Base-by-base conservation (phyloP, 2,329 filamentous ascomycete genomes). In the Grosmannia huntii region DNA sequence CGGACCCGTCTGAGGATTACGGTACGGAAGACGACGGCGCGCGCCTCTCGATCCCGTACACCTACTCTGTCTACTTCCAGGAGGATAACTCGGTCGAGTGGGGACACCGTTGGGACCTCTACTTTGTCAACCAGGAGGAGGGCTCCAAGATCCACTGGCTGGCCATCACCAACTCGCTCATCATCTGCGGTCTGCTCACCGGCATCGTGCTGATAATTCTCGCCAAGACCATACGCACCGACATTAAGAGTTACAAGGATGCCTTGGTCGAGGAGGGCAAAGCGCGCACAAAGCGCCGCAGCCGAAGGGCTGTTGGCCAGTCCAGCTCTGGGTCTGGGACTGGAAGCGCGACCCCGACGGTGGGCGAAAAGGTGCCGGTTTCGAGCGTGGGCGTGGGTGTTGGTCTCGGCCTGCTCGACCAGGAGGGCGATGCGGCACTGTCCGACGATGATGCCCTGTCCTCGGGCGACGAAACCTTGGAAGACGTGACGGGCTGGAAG, bases 401-500 rank as follows among this genome's bases (percentile, higher is more conserved):
- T 10, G 57, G 57, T 10, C 55, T 57, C 52, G 60, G 58, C 21
- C 71, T 89, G 25, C 73, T 89, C 6, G 85, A 86, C 21, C 80
- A 82, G 44, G 62, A 62, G 5, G 58, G 53, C 6, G 57, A 58
- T n/a, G 53, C 19, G 3, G 53, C 36, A 5, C 62, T 58, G n/a
- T 28, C 11, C 36, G 77, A 80, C 60, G 75, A 63, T 46, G 80
- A 76, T 56, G 73, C 41, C 7, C 60, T 79, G 10, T 79, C 77
- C 5, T 85, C 81, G 5, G 87, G 90, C 49, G 87, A 89, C 54
- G 87, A 90, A 64, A 72, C 80, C 0, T 69, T 89, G 7, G 90
- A 95, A 66, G 90, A 95, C 64, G 79, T 87, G 31, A 89, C 87
- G 2, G 89, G 90, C 55, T 95, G 90, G 90, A 95, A 95, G 69